Evolutionary conservation across 805 yeast species (phyloP), one percentile per base, ranked within the genome.

Genomic region (Scheffersomyces stipitis): DNA sequence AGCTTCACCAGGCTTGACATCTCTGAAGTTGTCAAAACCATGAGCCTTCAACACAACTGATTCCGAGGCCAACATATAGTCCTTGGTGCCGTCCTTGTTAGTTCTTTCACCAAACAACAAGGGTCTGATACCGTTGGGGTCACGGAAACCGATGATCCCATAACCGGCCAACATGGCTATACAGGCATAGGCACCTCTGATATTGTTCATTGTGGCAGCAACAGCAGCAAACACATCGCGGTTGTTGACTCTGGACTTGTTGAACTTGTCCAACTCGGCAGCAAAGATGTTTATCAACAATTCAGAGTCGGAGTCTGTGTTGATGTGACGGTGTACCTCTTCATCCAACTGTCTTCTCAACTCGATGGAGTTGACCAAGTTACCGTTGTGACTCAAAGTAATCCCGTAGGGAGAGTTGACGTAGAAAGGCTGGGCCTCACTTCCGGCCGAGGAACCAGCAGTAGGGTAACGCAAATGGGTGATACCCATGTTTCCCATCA

Each of bases 371-470:
- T 93, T 93, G 43, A 91, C 96, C 53, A 93, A 73, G 63, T 93
- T 93, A 56, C 99, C 99, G 61, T 93, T 91, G 64, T 93, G 99
- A 37, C 91, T 79, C 58, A 93, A 59, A 30, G 86, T 78, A 44
- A 93, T 83, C 40, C 99, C 99, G 56, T 89, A 93, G 2, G 99
- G 99, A 30, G 96, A 81, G 69, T 93, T 93, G 46, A 93, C 99
- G 57, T 93, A 93, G 58, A 93, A 93, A 4, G 99, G 99, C 69
- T 93, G 99, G 3, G 99, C 99, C 67, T 93, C 99, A 40, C 95
- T 82, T 44, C 89, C 91, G 31, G 98, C 91, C 49, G 87, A 79
- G 4, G 96, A 84, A 14, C 99, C 99, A 26, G 98, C 98, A 16
- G 99, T 93, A 36, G 99, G 99, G 59, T 93, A 93, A 51, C 99